phyloP scores from a whole-genome alignment of 1,139 yeast species.

The Wickerhamiella pararugosa region DNA sequence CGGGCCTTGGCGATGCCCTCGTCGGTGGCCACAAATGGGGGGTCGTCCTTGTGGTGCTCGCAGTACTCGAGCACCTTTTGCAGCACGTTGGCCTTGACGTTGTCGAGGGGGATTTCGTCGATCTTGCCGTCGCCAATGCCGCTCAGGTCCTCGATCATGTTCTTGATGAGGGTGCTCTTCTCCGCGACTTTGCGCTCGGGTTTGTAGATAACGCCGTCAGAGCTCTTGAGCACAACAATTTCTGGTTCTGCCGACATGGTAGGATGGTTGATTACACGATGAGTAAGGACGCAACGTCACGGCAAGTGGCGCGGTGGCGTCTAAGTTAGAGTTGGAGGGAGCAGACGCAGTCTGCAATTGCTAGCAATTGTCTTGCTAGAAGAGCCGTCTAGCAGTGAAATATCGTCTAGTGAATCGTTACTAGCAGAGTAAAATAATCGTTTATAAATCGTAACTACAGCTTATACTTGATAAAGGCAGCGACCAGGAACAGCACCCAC shows the following conservation, averaged over 20 bases:
- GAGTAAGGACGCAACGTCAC: too few relatives aligned
- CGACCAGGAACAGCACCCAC: too few relatives aligned
- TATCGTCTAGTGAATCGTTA: too few relatives aligned
- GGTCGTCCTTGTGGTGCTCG: constrained; percentile 74
- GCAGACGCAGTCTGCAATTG: too few relatives aligned
- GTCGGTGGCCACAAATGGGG: constrained; percentile 65
- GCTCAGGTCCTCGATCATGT: constrained; percentile 63
- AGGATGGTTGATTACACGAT: too few relatives aligned
- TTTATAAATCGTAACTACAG: too few relatives aligned
- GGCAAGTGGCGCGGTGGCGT: too few relatives aligned
- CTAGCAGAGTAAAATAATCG: too few relatives aligned
- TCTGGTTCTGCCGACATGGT: neutral
- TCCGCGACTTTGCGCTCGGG: constrained; percentile 75
- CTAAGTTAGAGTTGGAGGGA: too few relatives aligned
- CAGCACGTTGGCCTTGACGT: constrained; percentile 59
- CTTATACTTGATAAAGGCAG: too few relatives aligned
- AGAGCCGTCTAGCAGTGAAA: too few relatives aligned
- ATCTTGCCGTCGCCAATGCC: constrained; percentile 30
- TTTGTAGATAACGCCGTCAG: constrained; percentile 29
- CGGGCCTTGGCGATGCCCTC: constrained; percentile 40
- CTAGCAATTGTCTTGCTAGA: too few relatives aligned
- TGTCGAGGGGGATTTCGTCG: constrained; percentile 84
- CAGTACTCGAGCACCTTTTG: constrained; percentile 94
- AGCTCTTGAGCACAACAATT: constrained; percentile 26
- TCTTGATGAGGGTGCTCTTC: constrained; percentile 74